Evolutionary conservation across 169 alveolate species (phyloP).

Genomic region (Babesia sp.): DNA sequence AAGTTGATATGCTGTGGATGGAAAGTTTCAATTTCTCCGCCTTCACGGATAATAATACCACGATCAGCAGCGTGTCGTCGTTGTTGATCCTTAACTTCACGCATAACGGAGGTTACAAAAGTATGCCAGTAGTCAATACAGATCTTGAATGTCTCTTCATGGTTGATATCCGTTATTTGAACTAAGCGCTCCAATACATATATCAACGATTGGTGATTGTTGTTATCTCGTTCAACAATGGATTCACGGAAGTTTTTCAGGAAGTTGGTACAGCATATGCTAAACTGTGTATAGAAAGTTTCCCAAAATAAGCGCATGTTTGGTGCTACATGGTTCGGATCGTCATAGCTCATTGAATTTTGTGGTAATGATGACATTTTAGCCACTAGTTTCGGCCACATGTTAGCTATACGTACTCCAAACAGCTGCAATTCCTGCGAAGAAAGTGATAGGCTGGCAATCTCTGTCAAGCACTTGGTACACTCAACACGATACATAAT

Average conservation of each 20-base stretch:
- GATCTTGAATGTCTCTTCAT: constrained; percentile 96
- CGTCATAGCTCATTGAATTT: constrained; percentile 78
- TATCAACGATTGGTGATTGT: constrained; percentile 63
- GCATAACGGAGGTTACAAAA: constrained; percentile 84
- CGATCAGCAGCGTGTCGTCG: constrained; percentile 65
- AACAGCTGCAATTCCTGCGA: constrained; percentile 72
- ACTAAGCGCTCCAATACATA: constrained; percentile 70
- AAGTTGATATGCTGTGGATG: constrained; percentile 25
- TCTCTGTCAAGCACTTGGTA: constrained; percentile 90
- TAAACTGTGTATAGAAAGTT: constrained; percentile 82
- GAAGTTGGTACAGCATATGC: constrained; percentile 80
- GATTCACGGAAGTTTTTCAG: constrained; percentile 72
- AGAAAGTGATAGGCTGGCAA: constrained; percentile 81
- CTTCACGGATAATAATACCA: constrained; percentile 56
- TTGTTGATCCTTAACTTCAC: constrained; percentile 78
- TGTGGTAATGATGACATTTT: constrained; percentile 78
- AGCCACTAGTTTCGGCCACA: constrained; percentile 81
- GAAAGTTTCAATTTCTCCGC: constrained; percentile 14
- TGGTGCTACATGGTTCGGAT: constrained; percentile 76
- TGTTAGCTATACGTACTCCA: constrained; percentile 65
- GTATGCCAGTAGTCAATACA: constrained; percentile 96
- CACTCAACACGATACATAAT: constrained; percentile 87
- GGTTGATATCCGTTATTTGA: constrained; percentile 73
- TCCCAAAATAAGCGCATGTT: constrained; percentile 83
- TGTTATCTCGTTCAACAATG: constrained; percentile 65